Conservation (phyloP, 495 filamentous ascomycete genomes). For the Aspergillus kassunensis region DNA sequence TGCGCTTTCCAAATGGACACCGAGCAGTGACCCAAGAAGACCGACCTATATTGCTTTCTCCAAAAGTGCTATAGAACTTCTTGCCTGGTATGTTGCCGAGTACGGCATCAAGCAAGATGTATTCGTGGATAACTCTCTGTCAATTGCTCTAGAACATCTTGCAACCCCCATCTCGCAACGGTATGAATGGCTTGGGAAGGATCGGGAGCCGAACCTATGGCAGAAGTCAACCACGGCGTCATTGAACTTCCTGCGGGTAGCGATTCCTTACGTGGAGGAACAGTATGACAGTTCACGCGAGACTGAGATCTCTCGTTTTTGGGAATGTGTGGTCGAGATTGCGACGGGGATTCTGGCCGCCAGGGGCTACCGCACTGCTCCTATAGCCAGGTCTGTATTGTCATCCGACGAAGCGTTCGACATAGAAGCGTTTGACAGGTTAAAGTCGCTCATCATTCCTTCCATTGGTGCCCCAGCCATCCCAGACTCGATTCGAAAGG, state of each 20-base stretch:
- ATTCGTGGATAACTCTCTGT: slow-evolving; percentile 59
- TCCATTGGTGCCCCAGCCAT: slow-evolving; percentile 62
- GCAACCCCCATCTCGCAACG: slow-evolving; percentile 66
- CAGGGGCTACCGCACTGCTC: slow-evolving; percentile 26
- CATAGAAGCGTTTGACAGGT: slow-evolving; percentile 62
- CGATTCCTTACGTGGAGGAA: slow-evolving; percentile 57
- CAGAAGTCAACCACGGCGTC: slow-evolving; percentile 67
- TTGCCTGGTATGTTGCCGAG: slow-evolving; percentile 59
- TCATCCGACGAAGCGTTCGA: slow-evolving; percentile 66
- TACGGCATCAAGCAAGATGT: slow-evolving; percentile 62
- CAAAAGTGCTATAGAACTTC: slow-evolving; percentile 65
- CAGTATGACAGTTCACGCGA: slow-evolving; percentile 34
- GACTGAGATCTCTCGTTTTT: slow-evolving; percentile 35
- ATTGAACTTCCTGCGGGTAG: slow-evolving; percentile 63
- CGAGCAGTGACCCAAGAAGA: slow-evolving; percentile 35
- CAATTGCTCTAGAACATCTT: slow-evolving; percentile 58
- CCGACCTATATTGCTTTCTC: slow-evolving; percentile 86
- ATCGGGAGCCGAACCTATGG: slow-evolving; percentile 65
- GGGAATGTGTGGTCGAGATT: slow-evolving; percentile 38
- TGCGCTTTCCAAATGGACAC: slow-evolving; percentile 53
- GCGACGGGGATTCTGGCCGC: slow-evolving; percentile 42
- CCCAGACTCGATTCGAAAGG: slow-evolving; percentile 60
- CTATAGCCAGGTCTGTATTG: slow-evolving; percentile 27
- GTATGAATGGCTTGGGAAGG: slow-evolving; percentile 63
- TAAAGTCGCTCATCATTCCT: slow-evolving; percentile 71